Base-by-base conservation (phyloP, 2,329 filamentous ascomycete species). In the Metarhizium brunneum region DNA sequence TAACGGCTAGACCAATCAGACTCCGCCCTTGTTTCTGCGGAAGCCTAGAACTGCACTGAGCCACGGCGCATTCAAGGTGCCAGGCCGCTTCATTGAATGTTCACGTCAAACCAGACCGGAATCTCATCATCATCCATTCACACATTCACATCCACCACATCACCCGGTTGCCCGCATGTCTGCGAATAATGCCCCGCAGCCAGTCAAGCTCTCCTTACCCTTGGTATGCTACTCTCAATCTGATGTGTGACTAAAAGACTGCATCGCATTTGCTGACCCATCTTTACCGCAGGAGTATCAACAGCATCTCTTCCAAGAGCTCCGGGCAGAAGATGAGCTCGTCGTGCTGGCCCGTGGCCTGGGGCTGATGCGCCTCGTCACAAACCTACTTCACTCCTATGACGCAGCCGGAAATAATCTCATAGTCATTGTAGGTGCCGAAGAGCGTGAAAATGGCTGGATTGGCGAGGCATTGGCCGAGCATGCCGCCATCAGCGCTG, bases 331-430 rank as follows among this genome's bases (percentile, higher is more conserved):
- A 75, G 94, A 99, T 88, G 88, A 95, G 72, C 85, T 99, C 61
- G 87, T 97, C 64, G 80, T 99, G 54, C 82, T 97, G 55, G 94
- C 92, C 47, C 88, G 90, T 54, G 94, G 94, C 63, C 85, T 99
- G 50, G 94, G 94, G 63, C 85, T 97, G 49, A 83, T 96, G 69
- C 90, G 91, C 62, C 83, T 99, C 56, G 82, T 96, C 66, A 95
- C 90, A n/a, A 99, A 97, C 68, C 82, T 99, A 43, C 83, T 99
- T 32, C 94, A 99, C 72, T 92, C 92, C 20, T 96, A 96, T 73
- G 94, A 99, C 79, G 92, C 91, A 1, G 90, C 90, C 3, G 94
- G 94, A 14, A 95, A 94, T 72, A 97, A 95, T 66, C 76, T 99
- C 54, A 86, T 99, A 51, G 77, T 99, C 48, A 74, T 99, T 20